phyloP scores from a whole-genome alignment of 345 rosid species.

The Alliaria petiolata region DNA sequence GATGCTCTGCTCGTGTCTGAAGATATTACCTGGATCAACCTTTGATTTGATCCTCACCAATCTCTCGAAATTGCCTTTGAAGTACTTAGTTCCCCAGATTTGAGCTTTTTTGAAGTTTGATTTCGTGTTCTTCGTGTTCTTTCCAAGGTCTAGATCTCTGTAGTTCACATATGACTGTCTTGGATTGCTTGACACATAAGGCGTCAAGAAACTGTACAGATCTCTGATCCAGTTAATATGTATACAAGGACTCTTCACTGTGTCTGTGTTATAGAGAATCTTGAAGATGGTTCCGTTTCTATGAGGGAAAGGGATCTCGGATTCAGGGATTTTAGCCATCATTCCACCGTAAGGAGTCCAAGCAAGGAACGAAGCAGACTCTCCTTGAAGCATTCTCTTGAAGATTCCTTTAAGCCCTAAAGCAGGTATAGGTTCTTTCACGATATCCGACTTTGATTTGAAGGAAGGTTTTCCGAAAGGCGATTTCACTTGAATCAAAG shows the following conservation, averaged over 20 bases:
- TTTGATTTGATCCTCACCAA: constrained; percentile 32
- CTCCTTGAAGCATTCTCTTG: constrained; percentile 39
- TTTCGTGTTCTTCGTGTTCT: constrained; percentile 27
- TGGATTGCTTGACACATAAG: constrained; percentile 52
- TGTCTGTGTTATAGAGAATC: constrained; percentile 38
- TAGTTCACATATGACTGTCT: constrained; percentile 59
- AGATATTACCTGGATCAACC: constrained; percentile 42
- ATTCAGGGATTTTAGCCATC: constrained; percentile 47
- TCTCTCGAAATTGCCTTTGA: constrained; percentile 35
- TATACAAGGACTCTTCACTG: background rate
- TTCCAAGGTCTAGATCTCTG: constrained; percentile 63
- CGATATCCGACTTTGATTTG: constrained; percentile 60
- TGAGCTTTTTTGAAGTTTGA: constrained; percentile 32
- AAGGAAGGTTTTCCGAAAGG: constrained; percentile 36
- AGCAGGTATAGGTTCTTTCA: constrained; percentile 28
- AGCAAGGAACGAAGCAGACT: constrained; percentile 14
- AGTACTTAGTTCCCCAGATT: constrained; percentile 41
- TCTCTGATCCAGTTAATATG: constrained; percentile 43
- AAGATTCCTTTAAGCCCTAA: constrained; percentile 40
- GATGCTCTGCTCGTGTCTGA: constrained; percentile 38
- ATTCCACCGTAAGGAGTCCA: constrained; percentile 67
- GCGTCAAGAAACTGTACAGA: constrained; percentile 47
- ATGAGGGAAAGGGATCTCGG: constrained; percentile 56
- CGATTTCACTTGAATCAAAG: constrained; percentile 45
- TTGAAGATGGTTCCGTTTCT: constrained; percentile 42